Evolutionary conservation across 495 filamentous ascomycete species (phyloP), one percentile per base, ranked within the genome.

Genomic region (Aspergillus steynii): DNA sequence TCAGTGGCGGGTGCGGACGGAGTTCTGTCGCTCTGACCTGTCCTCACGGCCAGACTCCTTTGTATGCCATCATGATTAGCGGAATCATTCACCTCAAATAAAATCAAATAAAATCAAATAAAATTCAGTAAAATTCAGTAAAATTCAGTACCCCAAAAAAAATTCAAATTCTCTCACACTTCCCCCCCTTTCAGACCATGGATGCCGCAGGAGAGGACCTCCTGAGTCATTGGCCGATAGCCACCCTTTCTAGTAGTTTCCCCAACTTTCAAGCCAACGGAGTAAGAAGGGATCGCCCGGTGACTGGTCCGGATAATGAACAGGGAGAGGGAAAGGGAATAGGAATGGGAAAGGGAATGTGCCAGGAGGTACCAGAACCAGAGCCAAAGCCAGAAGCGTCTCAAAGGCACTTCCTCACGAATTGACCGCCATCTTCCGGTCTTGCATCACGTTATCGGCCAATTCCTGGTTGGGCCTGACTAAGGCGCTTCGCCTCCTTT

Each of bases 401-500:
- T 31, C 31, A 42, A 42, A 55, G 34, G 31, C 31, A 55, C 42
- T 45, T 56, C 50, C 48, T 8, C 34, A 29, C 32, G 32, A 48
- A 25, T 55, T 57, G 42, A 60, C 59, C 48, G 54, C 56, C 57
- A 64, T 58, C 59, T 63, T 69, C 53, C 20, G 20, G 20, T 20
- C 63, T 65, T 65, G 59, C 65, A 61, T 61, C 69, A 71, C 69
- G 59, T 68, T 66, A 70, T 77, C 76, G 67, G 64, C 72, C 74
- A 62, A 70, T 72, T 66, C 65, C 68, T 68, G 65, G 60, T 66
- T 60, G 69, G 66, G 52, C 59, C 74, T 77, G 71, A 80, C 73
- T 72, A 77, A 77, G 67, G 68, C 63, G 64, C 65, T 73, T 75
- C 64, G 67, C 77, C 72, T 71, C 74, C 63, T 63, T 65, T 47